Percentiles rank a stretch among this genome's conserved stretches.
These are phyloP conservation scores for Colletotrichum ledebouriae DNA, from an alignment of 2,329 filamentous ascomycete species.

Conservation along the genomic window DNA sequence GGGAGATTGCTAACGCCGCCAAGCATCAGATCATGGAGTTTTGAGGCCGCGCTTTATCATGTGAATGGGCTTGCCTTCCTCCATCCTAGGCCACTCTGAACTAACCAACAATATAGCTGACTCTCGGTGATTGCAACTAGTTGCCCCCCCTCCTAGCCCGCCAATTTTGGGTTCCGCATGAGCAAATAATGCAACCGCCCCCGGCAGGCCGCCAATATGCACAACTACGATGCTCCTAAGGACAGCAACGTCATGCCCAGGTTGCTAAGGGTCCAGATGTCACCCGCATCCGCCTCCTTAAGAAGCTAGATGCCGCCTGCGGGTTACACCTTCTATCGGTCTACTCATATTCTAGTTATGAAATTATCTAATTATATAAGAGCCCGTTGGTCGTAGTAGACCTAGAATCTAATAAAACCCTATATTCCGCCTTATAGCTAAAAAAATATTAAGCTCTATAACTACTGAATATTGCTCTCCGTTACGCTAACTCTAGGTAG, in stretches of 20 bases:
- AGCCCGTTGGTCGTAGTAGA: no score
- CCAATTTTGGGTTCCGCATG: not conserved
- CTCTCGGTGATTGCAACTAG: not conserved
- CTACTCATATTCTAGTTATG: no score
- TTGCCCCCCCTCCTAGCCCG: not conserved
- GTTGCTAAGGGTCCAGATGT: not conserved
- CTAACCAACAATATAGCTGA: not conserved
- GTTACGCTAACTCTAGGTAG: no score
- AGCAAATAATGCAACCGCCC: not conserved
- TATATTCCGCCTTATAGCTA: no score
- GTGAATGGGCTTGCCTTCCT: not conserved
- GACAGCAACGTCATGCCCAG: not conserved
- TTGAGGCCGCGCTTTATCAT: not conserved
- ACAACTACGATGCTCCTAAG: not conserved
- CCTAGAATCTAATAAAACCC: no score
- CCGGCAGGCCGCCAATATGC: not conserved
- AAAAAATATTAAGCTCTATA: no score
- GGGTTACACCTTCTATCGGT: no score
- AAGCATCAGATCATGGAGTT: not conserved
- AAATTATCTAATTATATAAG: no score
- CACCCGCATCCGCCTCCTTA: not conserved
- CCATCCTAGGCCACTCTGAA: no score
- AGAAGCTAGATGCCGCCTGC: not conserved
- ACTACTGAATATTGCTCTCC: no score
- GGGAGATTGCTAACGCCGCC: not conserved